Percentiles rank a stretch among this genome's conserved stretches.
Evolutionary conservation across 169 alveolate genomes (phyloP).

Genomic region (Plasmodium yoelii): DNA sequence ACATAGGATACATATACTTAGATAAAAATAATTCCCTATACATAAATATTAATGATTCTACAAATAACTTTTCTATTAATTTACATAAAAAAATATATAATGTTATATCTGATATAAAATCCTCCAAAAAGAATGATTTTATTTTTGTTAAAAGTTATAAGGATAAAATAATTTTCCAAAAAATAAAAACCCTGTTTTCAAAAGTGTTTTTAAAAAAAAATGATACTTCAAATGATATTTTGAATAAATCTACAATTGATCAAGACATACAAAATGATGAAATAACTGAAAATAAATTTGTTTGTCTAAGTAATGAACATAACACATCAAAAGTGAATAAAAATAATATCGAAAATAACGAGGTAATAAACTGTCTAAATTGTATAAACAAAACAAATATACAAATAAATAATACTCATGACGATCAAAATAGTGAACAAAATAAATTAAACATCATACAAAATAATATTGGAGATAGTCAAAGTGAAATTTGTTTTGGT

Average conservation of each 20-base stretch:
- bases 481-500: constrained; percentile 41
- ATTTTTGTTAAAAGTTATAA: constrained; percentile 6
- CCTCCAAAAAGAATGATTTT: not conserved
- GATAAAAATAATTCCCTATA: constrained; percentile 25
- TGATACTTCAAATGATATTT: not conserved
- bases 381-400: not conserved
- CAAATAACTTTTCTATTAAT: constrained; percentile 21
- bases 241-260: not conserved
- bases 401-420: not conserved
- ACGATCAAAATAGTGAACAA: not conserved
- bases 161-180: constrained; percentile 19
- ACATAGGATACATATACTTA: constrained; percentile 43
- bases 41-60: constrained; percentile 34
- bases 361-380: not conserved
- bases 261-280: not conserved
- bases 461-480: not conserved
- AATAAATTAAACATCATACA: not conserved
- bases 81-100: constrained; percentile 12
- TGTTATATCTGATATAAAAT: not conserved
- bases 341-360: not conserved
- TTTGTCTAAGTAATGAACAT: not conserved
- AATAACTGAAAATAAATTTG: no score
- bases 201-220: constrained; percentile 20
- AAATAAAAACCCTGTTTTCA: constrained; percentile 43
- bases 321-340: no score